phyloP scores from a whole-genome alignment of 495 filamentous ascomycete species.

The Lophiostoma macrostomum region DNA sequence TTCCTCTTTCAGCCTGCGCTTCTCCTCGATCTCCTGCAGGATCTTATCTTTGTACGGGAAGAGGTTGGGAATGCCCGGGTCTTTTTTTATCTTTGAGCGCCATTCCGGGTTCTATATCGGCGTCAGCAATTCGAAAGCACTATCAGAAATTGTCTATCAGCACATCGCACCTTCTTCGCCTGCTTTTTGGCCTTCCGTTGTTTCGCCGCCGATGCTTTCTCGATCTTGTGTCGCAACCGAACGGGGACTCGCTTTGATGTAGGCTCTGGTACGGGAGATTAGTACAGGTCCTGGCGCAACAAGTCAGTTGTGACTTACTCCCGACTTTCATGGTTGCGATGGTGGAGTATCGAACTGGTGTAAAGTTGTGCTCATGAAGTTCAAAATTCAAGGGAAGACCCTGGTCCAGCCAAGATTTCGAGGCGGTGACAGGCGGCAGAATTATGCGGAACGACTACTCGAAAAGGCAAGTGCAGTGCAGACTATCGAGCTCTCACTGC shows the following conservation, averaged over 20 bases:
- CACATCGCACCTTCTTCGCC: slow-evolving; percentile 65
- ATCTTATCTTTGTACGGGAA: slow-evolving; percentile 98
- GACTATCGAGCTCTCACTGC: no score
- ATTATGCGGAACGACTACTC: no score
- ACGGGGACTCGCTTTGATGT: slow-evolving; percentile 89
- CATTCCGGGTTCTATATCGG: slow-evolving; percentile 78
- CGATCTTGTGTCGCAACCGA: slow-evolving; percentile 89
- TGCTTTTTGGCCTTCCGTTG: slow-evolving; percentile 82
- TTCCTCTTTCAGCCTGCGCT: slow-evolving; percentile 72
- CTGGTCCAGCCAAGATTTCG: background rate
- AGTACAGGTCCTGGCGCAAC: background rate
- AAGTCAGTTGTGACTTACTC: slow-evolving; percentile 21
- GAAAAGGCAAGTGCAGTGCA: no score
- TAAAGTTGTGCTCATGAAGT: no score
- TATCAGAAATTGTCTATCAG: background rate
- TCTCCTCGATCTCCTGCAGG: slow-evolving; percentile 89
- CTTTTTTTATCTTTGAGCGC: slow-evolving; percentile 89
- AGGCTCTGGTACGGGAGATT: slow-evolving; percentile 58
- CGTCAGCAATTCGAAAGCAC: background rate
- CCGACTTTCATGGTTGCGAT: slow-evolving; percentile 30
- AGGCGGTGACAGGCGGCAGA: background rate
- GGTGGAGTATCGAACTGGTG: no score
- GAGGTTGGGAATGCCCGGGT: slow-evolving; percentile 92
- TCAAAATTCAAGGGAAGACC: background rate
- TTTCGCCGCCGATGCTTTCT: slow-evolving; percentile 88